Percentiles rank a stretch among this genome's conserved stretches.
phyloP scores from a whole-genome alignment of 305 asterid species.

The Plantago coronopus region DNA sequence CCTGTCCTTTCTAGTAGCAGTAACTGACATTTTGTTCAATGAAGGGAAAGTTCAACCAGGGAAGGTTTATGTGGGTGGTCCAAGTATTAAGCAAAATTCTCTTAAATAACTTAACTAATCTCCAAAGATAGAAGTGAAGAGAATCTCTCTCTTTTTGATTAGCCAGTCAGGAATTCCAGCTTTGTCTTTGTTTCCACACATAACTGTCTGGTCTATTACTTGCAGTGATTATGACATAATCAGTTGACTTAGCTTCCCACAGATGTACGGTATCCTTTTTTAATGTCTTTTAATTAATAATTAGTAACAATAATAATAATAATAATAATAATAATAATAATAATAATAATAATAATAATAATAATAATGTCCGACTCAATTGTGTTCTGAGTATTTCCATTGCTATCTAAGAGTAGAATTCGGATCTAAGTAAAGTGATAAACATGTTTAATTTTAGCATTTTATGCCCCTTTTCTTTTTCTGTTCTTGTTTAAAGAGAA shows the following conservation, averaged over 20 bases:
- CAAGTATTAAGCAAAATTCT: neutral
- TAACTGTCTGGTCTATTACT: neutral
- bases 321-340: neutral
- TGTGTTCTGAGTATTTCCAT: neutral
- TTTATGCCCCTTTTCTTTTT: too few relatives aligned
- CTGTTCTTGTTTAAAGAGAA: too few relatives aligned
- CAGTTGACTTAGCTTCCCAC: constrained; percentile 25
- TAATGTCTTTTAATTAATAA: neutral
- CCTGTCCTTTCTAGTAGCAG: too few relatives aligned
- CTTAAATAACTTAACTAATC: neutral
- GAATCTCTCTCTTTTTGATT: neutral
- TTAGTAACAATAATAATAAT: neutral
- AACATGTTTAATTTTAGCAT: neutral
- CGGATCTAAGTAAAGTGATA: constrained; percentile 3
- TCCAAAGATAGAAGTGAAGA: neutral
- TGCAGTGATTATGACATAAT: constrained; percentile 13
- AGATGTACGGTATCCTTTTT: constrained; percentile 6
- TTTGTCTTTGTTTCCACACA: neutral
- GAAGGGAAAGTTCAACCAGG: constrained; percentile 1
- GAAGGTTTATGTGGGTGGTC: constrained; percentile 7
- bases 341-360: neutral
- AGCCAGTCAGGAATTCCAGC: constrained; percentile 6
- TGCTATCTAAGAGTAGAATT: constrained; percentile 10
- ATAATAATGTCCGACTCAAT: neutral
- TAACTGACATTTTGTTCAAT: too few relatives aligned